A percentile compares a stretch with the other conserved stretches of the same genome.
Conservation (phyloP, 1,284 basidiomycete genomes). For the Marasmius tenuissimus region DNA sequence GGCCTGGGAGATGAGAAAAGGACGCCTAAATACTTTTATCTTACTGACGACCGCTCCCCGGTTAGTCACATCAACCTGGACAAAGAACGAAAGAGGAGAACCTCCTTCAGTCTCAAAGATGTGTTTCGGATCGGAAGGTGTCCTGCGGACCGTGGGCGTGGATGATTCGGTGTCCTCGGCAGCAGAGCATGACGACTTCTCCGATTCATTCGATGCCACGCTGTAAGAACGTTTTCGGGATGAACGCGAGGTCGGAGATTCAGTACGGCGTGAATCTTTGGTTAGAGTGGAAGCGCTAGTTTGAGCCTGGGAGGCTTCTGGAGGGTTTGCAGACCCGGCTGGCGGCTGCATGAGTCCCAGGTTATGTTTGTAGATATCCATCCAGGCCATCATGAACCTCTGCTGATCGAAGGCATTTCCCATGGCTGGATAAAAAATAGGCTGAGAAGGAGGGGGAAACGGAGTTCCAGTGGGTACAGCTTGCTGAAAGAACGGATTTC, state of each 20-base stretch:
- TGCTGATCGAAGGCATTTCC: not conserved
- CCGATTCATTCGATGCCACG: not conserved
- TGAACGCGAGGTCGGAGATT: not conserved
- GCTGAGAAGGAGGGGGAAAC: not conserved
- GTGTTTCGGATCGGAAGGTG: constrained; percentile 11
- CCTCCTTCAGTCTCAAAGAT: constrained; percentile 35
- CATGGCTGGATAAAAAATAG: not conserved
- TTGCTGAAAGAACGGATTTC: not conserved
- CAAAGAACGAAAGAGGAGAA: constrained; percentile 47
- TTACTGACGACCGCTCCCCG: constrained; percentile 44
- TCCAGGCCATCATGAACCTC: constrained; percentile 2
- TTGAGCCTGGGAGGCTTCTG: not conserved
- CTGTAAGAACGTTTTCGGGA: not conserved
- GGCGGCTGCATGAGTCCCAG: not conserved
- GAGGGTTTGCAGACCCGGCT: not conserved
- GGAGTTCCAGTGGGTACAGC: not conserved
- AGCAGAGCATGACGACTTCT: not conserved
- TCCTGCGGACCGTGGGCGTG: not conserved
- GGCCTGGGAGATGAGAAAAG: not conserved
- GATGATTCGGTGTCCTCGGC: not conserved
- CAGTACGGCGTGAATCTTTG: not conserved
- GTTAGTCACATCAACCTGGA: constrained; percentile 54
- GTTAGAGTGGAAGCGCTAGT: not conserved
- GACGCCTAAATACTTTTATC: constrained; percentile 46
- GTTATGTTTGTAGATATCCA: constrained; percentile 3